Conservation (phyloP, 768 basidiomycete genomes). For the Plicaturopsis crispa region DNA sequence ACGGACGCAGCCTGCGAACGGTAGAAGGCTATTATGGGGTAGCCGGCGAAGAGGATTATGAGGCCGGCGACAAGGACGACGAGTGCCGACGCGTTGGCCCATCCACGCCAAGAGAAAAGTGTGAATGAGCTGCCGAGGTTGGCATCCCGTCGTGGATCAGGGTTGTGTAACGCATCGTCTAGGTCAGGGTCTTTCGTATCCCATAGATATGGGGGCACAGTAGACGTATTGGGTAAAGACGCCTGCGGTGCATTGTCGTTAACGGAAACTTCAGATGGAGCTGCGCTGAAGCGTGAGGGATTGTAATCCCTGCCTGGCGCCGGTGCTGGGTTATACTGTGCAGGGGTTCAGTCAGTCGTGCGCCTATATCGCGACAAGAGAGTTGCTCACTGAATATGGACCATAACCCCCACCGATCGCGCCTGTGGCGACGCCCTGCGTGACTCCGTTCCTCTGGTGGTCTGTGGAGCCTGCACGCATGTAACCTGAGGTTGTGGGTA, state of each 20-base stretch:
- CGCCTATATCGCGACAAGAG: background rate
- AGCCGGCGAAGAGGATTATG: slow-evolving; percentile 79
- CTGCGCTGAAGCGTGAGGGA: slow-evolving; percentile 50
- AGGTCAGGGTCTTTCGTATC: slow-evolving; percentile 68
- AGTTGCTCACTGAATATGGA: slow-evolving; percentile 68
- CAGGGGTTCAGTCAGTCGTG: too few relatives aligned
- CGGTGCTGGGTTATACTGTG: slow-evolving; percentile 50
- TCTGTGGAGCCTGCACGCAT: too few relatives aligned
- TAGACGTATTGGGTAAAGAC: slow-evolving; percentile 33
- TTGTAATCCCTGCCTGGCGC: slow-evolving; percentile 35
- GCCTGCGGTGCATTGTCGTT: slow-evolving; percentile 24
- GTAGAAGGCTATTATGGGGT: slow-evolving; percentile 57
- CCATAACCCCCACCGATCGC: slow-evolving; percentile 77
- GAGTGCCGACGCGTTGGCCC: slow-evolving; percentile 72
- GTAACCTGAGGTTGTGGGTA: too few relatives aligned
- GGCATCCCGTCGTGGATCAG: slow-evolving; percentile 66
- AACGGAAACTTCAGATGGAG: slow-evolving; percentile 37
- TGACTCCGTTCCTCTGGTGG: slow-evolving; percentile 33
- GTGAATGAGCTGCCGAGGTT: slow-evolving; percentile 54
- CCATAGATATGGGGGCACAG: slow-evolving; percentile 69
- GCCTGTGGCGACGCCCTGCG: slow-evolving; percentile 75
- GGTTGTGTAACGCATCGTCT: slow-evolving; percentile 89
- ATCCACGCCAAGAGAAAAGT: slow-evolving; percentile 76
- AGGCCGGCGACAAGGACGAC: slow-evolving; percentile 61
- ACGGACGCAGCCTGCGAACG: slow-evolving; percentile 5